These are phyloP conservation scores for Penicillium lagena DNA, from an alignment of 495 filamentous ascomycete species.

Conservation along the genomic window DNA sequence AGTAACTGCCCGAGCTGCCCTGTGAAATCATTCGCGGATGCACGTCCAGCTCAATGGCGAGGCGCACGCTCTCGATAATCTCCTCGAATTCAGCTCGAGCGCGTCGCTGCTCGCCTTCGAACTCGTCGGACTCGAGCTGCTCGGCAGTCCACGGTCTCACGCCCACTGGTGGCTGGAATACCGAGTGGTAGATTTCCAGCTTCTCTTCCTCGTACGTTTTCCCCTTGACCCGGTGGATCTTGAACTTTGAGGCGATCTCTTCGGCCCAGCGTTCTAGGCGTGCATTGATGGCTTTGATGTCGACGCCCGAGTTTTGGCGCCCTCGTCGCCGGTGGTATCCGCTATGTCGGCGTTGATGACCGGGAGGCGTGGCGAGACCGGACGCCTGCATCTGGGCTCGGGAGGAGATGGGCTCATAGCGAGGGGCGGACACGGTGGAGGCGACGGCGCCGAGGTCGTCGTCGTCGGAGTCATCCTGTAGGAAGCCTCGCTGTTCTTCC, in stretches of 20 bases:
- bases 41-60: conserved; percentile 84
- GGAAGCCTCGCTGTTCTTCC: conserved; percentile 57
- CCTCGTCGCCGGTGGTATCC: conserved; percentile 44
- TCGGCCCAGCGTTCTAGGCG: conserved; percentile 94
- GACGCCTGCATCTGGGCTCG: conserved; percentile 44
- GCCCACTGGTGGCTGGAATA: conserved; percentile 88
- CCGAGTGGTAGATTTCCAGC: conserved; percentile 93
- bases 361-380: conserved; percentile 29
- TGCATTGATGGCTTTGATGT: conserved; percentile 98
- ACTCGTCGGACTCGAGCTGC: conserved; percentile 54
- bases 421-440: conserved; percentile 55
- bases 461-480: conserved; percentile 67
- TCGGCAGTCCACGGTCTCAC: conserved; percentile 72
- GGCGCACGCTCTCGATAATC: conserved; percentile 80
- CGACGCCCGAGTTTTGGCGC: conserved; percentile 82
- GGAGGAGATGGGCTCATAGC: conserved; percentile 60
- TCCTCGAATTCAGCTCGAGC: conserved; percentile 79
- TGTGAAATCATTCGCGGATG: conserved; percentile 96
- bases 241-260: conserved; percentile 97
- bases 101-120: conserved; percentile 49
- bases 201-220: conserved; percentile 73
- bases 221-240: conserved; percentile 72
- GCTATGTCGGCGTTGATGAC: conserved; percentile 39
- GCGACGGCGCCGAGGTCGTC: conserved; percentile 51
- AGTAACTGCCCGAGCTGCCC: conserved; percentile 96